These are phyloP conservation scores for Orbilia javanica DNA, from an alignment of 2,329 filamentous ascomycete species.

Conservation along the genomic window DNA sequence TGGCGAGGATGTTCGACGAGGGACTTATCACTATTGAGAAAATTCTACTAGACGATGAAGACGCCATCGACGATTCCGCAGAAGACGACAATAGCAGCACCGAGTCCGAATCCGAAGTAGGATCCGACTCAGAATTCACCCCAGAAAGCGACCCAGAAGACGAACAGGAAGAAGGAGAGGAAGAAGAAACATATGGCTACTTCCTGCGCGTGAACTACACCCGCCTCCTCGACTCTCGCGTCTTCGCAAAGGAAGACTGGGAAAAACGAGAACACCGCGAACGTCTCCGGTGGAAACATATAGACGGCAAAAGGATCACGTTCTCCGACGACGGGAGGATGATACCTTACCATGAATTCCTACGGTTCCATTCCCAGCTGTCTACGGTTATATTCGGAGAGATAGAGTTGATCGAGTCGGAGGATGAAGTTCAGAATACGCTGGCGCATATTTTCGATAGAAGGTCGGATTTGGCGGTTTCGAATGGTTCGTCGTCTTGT, in stretches of 20 bases:
- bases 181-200: neutral
- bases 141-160: no score
- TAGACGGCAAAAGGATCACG: constrained; percentile 22
- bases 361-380: constrained; percentile 18
- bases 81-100: no score
- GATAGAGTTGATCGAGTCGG: neutral
- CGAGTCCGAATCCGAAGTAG: no score
- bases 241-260: constrained; percentile 32
- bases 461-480: neutral
- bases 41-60: neutral
- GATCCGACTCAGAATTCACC: no score
- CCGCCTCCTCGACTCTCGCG: neutral
- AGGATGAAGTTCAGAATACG: neutral
- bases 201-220: constrained; percentile 10
- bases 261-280: constrained; percentile 13
- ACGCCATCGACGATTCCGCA: neutral
- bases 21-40: constrained; percentile 27
- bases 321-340: constrained; percentile 3
- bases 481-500: neutral
- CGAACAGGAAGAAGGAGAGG: neutral
- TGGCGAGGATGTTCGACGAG: constrained; percentile 34
- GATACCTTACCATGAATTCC: constrained; percentile 13
- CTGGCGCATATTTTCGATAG: constrained; percentile 3
- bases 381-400: neutral
- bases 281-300: constrained; percentile 20